Percentiles rank a stretch among this genome's conserved stretches.
Conservation (phyloP, 257 asterid species). For the Knoxia roxburghii region DNA sequence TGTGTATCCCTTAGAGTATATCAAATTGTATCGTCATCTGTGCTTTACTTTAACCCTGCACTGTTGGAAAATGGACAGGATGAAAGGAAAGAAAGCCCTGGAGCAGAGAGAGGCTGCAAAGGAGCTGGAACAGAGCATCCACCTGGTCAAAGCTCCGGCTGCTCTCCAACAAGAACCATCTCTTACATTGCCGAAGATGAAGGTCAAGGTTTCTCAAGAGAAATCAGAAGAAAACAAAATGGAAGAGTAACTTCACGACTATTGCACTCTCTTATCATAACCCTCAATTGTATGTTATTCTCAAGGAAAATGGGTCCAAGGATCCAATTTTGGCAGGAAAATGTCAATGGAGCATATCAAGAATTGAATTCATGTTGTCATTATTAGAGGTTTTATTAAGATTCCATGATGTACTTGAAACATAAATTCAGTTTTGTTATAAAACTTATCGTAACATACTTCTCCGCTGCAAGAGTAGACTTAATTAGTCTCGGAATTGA, state of each 20-base stretch:
- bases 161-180: conserved; percentile 37
- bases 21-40: not conserved
- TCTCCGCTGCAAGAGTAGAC: not conserved
- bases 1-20: not conserved
- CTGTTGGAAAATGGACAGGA: conserved; percentile 37
- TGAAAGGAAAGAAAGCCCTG: conserved; percentile 53
- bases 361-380: not conserved
- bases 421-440: not conserved
- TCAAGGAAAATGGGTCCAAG: not conserved
- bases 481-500: no score
- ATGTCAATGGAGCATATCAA: not conserved
- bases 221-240: conserved; percentile 21
- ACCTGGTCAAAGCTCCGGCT: conserved; percentile 58
- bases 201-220: conserved; percentile 24
- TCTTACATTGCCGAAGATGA: conserved; percentile 41
- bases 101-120: conserved; percentile 32
- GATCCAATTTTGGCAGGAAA: not conserved
- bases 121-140: conserved; percentile 52
- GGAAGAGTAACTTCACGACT: conserved; percentile 28
- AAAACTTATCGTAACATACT: not conserved
- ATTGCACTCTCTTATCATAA: conserved; percentile 1
- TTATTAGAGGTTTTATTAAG: not conserved
- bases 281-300: not conserved
- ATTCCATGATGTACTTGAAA: not conserved
- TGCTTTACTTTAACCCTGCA: conserved; percentile 3